These are phyloP conservation scores for Candida caryicola DNA, from an alignment of 805 yeast species.

Conservation along the genomic window DNA sequence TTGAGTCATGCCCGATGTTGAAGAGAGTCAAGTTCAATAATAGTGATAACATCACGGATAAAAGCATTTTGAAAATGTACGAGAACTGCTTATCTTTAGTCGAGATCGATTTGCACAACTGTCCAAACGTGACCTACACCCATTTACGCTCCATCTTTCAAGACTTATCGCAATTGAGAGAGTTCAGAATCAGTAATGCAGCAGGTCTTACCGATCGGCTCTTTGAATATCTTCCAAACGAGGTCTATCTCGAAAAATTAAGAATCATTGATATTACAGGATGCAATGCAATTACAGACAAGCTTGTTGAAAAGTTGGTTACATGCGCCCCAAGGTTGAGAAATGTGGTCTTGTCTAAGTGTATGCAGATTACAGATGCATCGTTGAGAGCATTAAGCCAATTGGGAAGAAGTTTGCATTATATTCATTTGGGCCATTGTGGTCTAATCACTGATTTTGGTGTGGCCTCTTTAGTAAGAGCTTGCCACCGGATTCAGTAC, in stretches of 20 bases:
- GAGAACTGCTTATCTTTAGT: conserved; percentile 75
- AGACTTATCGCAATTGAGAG: conserved; percentile 71
- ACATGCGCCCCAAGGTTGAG: conserved; percentile 79
- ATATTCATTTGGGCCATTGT: conserved; percentile 93
- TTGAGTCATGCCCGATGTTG: conserved; percentile 64
- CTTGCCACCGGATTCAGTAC: conserved; percentile 83
- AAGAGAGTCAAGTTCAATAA: conserved; percentile 82
- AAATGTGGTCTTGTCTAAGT: conserved; percentile 85
- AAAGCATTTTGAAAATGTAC: conserved; percentile 56
- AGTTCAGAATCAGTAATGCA: conserved; percentile 77
- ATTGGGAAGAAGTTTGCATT: conserved; percentile 78
- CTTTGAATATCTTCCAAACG: conserved; percentile 52
- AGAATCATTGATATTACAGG: conserved; percentile 84
- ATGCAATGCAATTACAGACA: conserved; percentile 78
- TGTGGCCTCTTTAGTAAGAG: conserved; percentile 66
- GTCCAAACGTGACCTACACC: conserved; percentile 69
- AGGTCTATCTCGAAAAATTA: conserved; percentile 55
- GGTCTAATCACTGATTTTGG: conserved; percentile 86
- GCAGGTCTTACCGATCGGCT: conserved; percentile 65
- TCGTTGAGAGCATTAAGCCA: conserved; percentile 68
- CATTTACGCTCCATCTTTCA: conserved; percentile 56
- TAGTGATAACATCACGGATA: conserved; percentile 64
- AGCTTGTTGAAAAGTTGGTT: conserved; percentile 69
- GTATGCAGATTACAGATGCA: conserved; percentile 80
- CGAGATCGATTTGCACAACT: conserved; percentile 84